Evolutionary conservation across 75 land plant genomes (phyloP).

Genomic region (Selaginella moellendorffii): DNA sequence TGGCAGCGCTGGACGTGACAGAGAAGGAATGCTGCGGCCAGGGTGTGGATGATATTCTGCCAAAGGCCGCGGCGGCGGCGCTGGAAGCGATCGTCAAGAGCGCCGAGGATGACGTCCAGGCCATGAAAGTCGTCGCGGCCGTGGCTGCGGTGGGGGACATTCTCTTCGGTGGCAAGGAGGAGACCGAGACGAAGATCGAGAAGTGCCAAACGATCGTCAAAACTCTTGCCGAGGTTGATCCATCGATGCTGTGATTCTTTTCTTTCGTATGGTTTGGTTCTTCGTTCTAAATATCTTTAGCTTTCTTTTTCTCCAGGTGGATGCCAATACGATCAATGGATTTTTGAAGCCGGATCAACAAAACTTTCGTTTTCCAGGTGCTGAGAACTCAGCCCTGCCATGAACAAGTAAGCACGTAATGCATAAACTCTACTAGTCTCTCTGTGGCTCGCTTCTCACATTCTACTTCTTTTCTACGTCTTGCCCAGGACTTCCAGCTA

Average conservation of each 20-base stretch:
- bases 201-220: not conserved
- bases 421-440: too few species aligned
- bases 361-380: not conserved
- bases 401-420: not conserved
- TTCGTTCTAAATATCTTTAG: not conserved
- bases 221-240: not conserved
- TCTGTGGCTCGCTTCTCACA: too few species aligned
- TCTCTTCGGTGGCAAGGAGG: not conserved
- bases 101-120: not conserved
- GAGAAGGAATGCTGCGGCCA: not conserved
- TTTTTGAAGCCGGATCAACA: not conserved
- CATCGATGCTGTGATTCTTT: too few species aligned
- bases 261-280: not conserved
- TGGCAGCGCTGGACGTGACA: not conserved
- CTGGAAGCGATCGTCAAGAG: not conserved
- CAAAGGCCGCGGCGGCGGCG: not conserved
- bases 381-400: not conserved
- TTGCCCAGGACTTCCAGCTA: too few species aligned
- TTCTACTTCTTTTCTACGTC: too few species aligned
- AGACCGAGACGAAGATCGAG: not conserved
- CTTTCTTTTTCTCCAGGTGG: not conserved
- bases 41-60: not conserved
- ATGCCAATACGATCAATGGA: not conserved
- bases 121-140: not conserved
- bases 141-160: not conserved